Percentiles rank a stretch among this genome's conserved stretches.
These are phyloP conservation scores for Populus tremula DNA, from an alignment of 345 rosid species.

Conservation along the genomic window DNA sequence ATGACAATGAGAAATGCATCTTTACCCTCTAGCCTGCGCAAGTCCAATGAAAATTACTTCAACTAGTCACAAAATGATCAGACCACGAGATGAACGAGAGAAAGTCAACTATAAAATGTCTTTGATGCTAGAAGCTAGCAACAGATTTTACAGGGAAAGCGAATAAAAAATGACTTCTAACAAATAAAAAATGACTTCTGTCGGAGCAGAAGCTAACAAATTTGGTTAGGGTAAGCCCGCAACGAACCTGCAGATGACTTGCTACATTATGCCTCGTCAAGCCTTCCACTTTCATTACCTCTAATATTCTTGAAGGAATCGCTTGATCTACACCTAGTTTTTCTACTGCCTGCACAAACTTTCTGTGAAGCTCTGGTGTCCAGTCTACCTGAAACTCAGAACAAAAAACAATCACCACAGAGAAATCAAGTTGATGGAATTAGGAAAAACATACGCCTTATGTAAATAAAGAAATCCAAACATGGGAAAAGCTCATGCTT, in stretches of 20 bases:
- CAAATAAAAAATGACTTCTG: constrained; percentile 2
- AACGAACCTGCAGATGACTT: constrained; percentile 90
- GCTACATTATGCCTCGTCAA: constrained; percentile 96
- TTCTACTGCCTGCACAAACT: constrained; percentile 87
- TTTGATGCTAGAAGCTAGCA: too few relatives aligned
- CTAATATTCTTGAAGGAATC: constrained; percentile 94
- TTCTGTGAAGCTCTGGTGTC: constrained; percentile 86
- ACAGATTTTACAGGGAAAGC: too few relatives aligned
- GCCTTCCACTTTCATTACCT: constrained; percentile 90
- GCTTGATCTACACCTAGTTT: constrained; percentile 89
- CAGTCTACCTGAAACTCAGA: constrained; percentile 74
- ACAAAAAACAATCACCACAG: neutral
- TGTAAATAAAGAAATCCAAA: neutral
- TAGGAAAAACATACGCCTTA: neutral
- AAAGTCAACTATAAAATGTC: neutral
- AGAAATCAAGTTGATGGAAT: neutral
- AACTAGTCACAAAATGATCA: neutral
- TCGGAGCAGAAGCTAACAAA: neutral
- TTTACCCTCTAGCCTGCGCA: neutral
- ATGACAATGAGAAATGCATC: neutral
- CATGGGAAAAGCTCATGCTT: neutral
- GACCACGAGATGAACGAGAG: neutral
- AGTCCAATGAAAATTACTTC: neutral
- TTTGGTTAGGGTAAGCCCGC: neutral
- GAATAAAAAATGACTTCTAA: neutral